Base-by-base conservation (phyloP, 306 rosid species). In the Cucurbita moschata region DNA sequence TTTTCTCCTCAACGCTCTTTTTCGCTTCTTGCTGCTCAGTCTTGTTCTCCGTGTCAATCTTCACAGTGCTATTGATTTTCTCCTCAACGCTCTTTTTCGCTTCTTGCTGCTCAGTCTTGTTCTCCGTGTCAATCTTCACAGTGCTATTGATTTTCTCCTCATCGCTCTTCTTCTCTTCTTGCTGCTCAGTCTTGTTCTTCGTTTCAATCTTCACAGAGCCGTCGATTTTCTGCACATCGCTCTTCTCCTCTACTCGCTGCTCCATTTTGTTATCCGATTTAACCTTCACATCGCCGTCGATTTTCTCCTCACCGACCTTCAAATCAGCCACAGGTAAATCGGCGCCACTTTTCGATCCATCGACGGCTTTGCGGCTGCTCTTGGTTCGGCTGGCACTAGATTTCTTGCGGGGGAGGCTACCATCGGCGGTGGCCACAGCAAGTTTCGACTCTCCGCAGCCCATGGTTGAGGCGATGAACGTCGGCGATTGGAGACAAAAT, bases 391-490 rank as follows among this genome's bases (percentile, higher is more conserved):
- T 43, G 60, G 62, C 78, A 5, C 40, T 43, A n/a, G 89, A 75
- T 83, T 83, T 82, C 83, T 83, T 87, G 81, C 79, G 84, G 54
- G 64, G 77, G 67, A 83, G 70, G 77, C 84, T 23, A 73, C 87
- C 85, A 77, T 87, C 87, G 52, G 78, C 81, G 39, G 91, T 77
- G 53, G 80, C 91, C 55, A 92, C 85, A 46, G 82, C 93, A 51
- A 78, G 86, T 76, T 92, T 92, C 16, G 96, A 92, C 79, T 92
- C 88, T 55, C 93, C 90, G 58, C 96, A 90, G 55, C 93, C 97
- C 97, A 93, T 93, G 23, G 21, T 6, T 13, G 51, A n/a, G 7
- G 49, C 8, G 39, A 23, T 58, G 0, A 58, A 58, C 37, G 16
- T 5, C 0, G 61, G 51, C 51, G 18, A 51, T 15, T 15, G 18